Evolutionary conservation across 1,139 yeast species (phyloP).

Genomic region (Cylindricascospora bacillispora): DNA sequence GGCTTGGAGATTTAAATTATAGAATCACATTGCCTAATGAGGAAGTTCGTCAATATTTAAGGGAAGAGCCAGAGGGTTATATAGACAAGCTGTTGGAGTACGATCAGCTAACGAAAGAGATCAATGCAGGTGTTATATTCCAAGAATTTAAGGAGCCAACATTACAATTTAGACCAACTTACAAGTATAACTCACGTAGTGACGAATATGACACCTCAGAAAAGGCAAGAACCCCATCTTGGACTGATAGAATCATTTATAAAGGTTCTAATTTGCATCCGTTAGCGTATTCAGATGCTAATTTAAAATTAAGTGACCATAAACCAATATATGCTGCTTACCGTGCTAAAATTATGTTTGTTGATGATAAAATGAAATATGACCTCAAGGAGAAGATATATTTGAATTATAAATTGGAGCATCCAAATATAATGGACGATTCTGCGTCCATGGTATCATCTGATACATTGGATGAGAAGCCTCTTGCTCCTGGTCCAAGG

Average conservation of each 20-base stretch:
- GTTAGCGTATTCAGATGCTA: constrained; percentile 45
- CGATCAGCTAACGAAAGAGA: constrained; percentile 71
- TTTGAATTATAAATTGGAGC: constrained; percentile 32
- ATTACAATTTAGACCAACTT: constrained; percentile 74
- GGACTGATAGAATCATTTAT: constrained; percentile 86
- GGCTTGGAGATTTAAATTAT: constrained; percentile 92
- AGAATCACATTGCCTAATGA: constrained; percentile 62
- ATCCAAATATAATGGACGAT: constrained; percentile 21
- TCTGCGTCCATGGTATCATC: too few species aligned
- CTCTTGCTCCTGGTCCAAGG: too few species aligned
- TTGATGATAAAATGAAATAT: constrained; percentile 45
- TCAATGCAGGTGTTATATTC: constrained; percentile 58
- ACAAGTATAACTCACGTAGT: constrained; percentile 81
- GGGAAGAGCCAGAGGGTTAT: constrained; percentile 34
- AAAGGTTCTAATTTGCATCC: constrained; percentile 43
- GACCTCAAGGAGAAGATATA: constrained; percentile 40
- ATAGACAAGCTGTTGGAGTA: constrained; percentile 43
- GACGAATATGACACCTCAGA: constrained; percentile 72
- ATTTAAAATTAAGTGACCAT: constrained; percentile 67
- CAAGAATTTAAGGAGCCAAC: constrained; percentile 67
- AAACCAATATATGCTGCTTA: constrained; percentile 81
- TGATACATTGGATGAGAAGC: too few species aligned
- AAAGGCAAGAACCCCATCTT: constrained; percentile 86
- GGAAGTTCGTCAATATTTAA: constrained; percentile 37
- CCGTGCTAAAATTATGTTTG: constrained; percentile 45